A percentile compares a stretch with the other conserved stretches of the same genome.
Conservation (phyloP, 2,329 filamentous ascomycete species). For the Fusarium sp. region DNA sequence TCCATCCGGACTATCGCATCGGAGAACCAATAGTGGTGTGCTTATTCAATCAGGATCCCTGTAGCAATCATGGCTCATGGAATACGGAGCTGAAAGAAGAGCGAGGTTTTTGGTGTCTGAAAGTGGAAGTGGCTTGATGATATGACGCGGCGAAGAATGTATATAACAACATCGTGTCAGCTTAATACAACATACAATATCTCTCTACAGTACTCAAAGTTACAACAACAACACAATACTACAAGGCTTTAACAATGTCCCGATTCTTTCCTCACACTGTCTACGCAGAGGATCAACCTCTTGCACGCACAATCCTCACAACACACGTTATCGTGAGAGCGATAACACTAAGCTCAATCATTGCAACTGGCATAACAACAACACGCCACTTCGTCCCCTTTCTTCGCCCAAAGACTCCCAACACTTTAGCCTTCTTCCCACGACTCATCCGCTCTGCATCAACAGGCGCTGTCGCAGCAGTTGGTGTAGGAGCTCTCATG, state of each 20-base stretch:
- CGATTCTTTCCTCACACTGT: constrained; percentile 66
- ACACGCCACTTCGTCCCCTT: constrained; percentile 49
- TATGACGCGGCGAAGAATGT: constrained; percentile 26
- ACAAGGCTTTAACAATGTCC: constrained; percentile 56
- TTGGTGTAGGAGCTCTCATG: constrained; percentile 58
- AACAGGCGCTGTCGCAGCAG: constrained; percentile 59
- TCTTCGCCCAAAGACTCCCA: constrained; percentile 48
- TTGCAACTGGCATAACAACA: constrained; percentile 58
- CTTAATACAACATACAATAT: background rate
- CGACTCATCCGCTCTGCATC: constrained; percentile 61
- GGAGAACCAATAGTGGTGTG: constrained; percentile 35
- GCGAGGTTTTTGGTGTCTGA: constrained; percentile 14
- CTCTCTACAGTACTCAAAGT: background rate
- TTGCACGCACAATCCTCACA: constrained; percentile 66
- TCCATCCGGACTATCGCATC: constrained; percentile 27
- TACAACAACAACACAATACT: background rate
- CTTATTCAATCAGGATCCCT: constrained; percentile 35
- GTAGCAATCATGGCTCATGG: constrained; percentile 16
- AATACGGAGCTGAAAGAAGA: constrained; percentile 13
- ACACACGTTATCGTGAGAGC: constrained; percentile 70
- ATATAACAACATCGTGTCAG: constrained; percentile 11
- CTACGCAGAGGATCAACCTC: constrained; percentile 74
- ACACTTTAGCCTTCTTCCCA: constrained; percentile 47
- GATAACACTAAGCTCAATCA: constrained; percentile 64
- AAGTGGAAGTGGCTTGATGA: constrained; percentile 32